phyloP scores from a whole-genome alignment of 2,329 filamentous ascomycete genomes.

The Fusarium subtropicale region DNA sequence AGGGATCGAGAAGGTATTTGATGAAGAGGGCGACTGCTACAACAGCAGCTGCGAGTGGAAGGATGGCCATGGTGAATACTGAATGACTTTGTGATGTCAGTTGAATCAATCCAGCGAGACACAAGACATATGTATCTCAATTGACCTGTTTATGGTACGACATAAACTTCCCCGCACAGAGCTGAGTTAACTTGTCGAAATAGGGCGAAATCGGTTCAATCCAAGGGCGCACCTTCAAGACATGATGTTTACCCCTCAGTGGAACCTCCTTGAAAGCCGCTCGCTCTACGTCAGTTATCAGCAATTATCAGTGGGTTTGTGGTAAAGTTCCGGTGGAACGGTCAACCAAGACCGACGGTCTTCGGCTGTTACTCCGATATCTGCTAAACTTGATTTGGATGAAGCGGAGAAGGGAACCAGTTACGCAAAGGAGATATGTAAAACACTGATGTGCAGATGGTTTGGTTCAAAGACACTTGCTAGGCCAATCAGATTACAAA shows the following conservation, averaged over 20 bases:
- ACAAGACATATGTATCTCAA: not conserved
- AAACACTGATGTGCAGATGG: not conserved
- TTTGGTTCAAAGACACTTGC: not conserved
- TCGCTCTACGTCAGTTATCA: not conserved
- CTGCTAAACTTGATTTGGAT: not conserved
- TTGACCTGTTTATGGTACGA: not conserved
- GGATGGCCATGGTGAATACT: not conserved
- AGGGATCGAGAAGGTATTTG: conserved; percentile 19
- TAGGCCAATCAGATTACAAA: not conserved
- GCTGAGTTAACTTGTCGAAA: not conserved
- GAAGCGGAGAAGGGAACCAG: not conserved
- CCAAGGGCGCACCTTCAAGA: not conserved
- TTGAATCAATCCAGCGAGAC: not conserved
- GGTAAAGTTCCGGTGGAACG: conserved; percentile 1
- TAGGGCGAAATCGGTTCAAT: not conserved
- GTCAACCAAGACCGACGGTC: not conserved
- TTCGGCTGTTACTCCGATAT: not conserved
- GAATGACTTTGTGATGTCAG: too few relatives aligned
- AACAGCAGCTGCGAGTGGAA: not conserved
- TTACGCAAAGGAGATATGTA: not conserved
- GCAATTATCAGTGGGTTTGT: not conserved
- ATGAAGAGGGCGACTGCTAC: conserved; percentile 8
- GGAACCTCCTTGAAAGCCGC: not conserved
- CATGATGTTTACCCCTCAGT: not conserved
- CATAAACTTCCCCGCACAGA: not conserved